Conservation (phyloP, 257 asterid species). For the Capsicum baccatum region DNA sequence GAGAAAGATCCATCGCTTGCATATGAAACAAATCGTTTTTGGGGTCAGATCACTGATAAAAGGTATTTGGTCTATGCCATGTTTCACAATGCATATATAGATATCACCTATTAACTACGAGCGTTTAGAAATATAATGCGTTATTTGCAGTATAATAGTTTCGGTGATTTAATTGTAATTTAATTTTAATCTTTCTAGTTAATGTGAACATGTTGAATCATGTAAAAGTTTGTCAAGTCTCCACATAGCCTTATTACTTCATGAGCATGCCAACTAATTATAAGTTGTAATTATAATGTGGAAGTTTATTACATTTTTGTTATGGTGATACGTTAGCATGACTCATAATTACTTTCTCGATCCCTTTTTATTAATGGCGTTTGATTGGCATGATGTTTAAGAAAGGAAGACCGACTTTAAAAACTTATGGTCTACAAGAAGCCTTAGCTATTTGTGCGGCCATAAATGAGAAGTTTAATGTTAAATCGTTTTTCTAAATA, state of each 20-base stretch:
- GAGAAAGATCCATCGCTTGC: slow-evolving; percentile 96
- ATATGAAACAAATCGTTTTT: slow-evolving; percentile 78
- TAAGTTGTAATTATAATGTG: background rate
- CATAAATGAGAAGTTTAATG: background rate
- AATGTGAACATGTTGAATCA: background rate
- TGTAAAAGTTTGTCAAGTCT: background rate
- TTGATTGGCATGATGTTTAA: background rate
- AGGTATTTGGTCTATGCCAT: slow-evolving; percentile 55
- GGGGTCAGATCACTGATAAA: slow-evolving; percentile 93
- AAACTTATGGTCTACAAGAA: background rate
- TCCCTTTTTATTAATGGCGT: background rate
- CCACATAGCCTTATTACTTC: background rate
- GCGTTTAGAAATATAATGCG: background rate
- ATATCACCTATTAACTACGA: background rate
- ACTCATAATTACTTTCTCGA: background rate
- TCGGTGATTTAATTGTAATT: background rate
- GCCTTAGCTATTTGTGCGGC: background rate
- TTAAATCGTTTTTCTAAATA: background rate
- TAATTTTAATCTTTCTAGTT: background rate
- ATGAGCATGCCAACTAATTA: background rate
- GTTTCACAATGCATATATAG: background rate
- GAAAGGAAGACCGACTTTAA: background rate
- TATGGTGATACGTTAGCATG: background rate
- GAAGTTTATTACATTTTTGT: slow-evolving; percentile 22
- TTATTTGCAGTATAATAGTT: slow-evolving; percentile 9